Conservation (phyloP, 148 eudicot species). For the Rhododendron vialii region DNA sequence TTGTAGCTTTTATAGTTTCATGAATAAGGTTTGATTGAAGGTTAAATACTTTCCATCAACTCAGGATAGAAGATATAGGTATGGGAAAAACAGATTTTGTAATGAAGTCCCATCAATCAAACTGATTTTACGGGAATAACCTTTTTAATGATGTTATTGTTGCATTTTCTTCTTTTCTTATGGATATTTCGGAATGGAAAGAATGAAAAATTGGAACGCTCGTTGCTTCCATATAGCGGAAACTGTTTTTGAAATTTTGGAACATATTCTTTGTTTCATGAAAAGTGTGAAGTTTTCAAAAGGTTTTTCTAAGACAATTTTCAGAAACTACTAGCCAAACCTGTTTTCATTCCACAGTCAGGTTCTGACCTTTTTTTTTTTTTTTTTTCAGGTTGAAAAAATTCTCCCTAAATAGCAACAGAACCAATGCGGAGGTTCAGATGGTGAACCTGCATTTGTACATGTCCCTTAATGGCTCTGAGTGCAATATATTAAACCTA, state of each 20-base stretch:
- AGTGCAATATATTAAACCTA: constrained; percentile 59
- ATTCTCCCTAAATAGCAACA: constrained; percentile 48
- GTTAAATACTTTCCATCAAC: not conserved
- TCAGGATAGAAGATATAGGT: not conserved
- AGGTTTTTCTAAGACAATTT: too few relatives aligned
- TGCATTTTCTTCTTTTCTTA: too few relatives aligned
- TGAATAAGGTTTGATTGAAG: not conserved
- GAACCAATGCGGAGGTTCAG: constrained; percentile 78
- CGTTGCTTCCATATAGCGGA: too few relatives aligned
- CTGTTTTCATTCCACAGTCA: not conserved
- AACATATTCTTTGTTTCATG: too few relatives aligned
- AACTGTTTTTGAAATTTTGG: too few relatives aligned
- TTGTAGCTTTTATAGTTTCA: not conserved
- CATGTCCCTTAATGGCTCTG: constrained; percentile 13
- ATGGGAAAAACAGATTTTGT: not conserved
- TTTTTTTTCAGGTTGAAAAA: constrained; percentile 46
- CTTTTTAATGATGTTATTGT: too few relatives aligned
- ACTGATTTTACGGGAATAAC: too few relatives aligned
- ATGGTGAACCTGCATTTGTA: constrained; percentile 38
- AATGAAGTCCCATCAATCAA: not conserved
- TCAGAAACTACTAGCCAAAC: too few relatives aligned
- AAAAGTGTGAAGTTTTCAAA: too few relatives aligned
- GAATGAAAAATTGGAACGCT: too few relatives aligned
- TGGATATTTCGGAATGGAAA: too few relatives aligned
- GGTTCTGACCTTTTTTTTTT: not conserved